These are phyloP conservation scores for Sugiyamaella americana DNA, from an alignment of 805 yeast species.

Conservation along the genomic window DNA sequence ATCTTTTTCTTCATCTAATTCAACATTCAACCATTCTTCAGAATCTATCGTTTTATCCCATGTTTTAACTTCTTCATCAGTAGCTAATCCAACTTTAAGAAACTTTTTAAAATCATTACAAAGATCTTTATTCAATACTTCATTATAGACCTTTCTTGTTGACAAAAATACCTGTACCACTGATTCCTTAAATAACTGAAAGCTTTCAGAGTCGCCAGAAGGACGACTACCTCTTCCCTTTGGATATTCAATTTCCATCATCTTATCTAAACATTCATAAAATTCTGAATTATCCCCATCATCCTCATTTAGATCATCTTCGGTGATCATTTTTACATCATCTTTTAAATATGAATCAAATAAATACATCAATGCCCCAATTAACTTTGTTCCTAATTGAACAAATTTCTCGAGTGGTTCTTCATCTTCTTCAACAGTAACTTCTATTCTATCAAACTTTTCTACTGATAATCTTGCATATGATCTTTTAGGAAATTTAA, in stretches of 20 bases:
- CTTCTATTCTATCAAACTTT: background rate
- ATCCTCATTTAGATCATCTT: background rate
- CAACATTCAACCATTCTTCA: background rate
- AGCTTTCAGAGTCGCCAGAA: background rate
- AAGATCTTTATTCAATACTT: background rate
- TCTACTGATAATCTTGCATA: background rate
- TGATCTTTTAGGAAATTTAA: background rate
- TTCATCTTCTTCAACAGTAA: background rate
- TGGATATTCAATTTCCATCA: background rate
- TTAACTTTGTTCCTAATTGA: background rate
- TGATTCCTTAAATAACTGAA: background rate
- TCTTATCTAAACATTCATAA: background rate
- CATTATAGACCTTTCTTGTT: background rate
- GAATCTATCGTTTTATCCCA: background rate
- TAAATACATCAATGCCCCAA: background rate
- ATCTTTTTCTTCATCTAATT: background rate
- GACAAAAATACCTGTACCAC: background rate
- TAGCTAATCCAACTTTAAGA: background rate
- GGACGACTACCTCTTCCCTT: background rate
- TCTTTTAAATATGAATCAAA: background rate
- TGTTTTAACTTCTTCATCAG: background rate
- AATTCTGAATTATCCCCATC: background rate
- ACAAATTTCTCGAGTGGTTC: background rate
- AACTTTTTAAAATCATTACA: background rate
- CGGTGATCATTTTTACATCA: background rate